These are phyloP conservation scores for Beauveria brongniartii DNA, from an alignment of 2,329 filamentous ascomycete species.

Conservation along the genomic window DNA sequence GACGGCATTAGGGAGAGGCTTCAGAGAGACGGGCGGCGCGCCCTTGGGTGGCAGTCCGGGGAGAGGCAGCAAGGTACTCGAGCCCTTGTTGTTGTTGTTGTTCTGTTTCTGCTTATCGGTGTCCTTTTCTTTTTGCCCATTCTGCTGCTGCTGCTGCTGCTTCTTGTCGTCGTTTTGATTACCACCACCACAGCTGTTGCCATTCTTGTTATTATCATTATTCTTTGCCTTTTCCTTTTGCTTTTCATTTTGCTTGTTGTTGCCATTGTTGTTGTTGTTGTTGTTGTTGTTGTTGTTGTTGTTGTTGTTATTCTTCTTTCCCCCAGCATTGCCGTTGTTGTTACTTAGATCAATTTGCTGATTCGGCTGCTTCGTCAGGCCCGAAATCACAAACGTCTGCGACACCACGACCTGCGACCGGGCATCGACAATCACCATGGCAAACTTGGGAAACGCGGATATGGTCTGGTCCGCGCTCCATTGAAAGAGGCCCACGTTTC, in stretches of 20 bases:
- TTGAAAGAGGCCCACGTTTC: slow-evolving; percentile 15
- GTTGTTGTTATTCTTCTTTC: neutral
- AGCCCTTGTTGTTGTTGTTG: neutral
- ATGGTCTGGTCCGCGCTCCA: slow-evolving; percentile 17
- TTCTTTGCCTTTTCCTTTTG: neutral
- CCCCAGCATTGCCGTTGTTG: neutral
- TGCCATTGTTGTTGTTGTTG: neutral
- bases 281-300: too few relatives aligned
- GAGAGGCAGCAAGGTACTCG: neutral
- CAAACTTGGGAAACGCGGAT: slow-evolving; percentile 16
- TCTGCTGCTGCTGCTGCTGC: neutral
- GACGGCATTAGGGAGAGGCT: slow-evolving; percentile 3
- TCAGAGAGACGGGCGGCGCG: neutral
- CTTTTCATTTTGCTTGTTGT: neutral
- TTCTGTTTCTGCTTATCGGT: neutral
- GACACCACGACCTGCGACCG: slow-evolving; percentile 11
- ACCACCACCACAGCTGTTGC: neutral
- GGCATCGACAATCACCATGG: slow-evolving; percentile 18
- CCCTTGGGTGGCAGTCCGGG: neutral
- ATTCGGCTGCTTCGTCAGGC: neutral
- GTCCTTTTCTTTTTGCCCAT: neutral
- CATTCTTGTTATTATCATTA: neutral
- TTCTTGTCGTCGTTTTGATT: slow-evolving; percentile 1
- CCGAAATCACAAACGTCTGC: slow-evolving; percentile 13
- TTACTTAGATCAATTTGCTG: neutral